phyloP scores from a whole-genome alignment of 2,329 filamentous ascomycete genomes.

The Arthroderma sp. region DNA sequence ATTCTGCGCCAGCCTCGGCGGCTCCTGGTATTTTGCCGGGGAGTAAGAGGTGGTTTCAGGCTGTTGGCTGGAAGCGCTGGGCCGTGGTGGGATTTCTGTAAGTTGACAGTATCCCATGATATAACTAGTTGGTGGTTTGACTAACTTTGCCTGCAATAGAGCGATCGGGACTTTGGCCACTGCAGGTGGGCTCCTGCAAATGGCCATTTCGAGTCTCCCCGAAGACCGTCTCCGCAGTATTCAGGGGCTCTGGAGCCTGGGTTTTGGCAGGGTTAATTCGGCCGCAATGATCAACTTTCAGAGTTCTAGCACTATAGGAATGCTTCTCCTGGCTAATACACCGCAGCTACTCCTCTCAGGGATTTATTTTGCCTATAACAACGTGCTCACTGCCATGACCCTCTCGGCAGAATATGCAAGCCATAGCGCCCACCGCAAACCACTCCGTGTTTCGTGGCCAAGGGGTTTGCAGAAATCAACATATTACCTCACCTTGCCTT shows the following conservation, averaged over 20 bases:
- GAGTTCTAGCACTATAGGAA: background rate
- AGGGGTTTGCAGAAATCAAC: constrained; percentile 28
- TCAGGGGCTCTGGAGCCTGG: constrained; percentile 1
- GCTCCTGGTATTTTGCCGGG: too few species aligned
- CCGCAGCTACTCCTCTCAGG: constrained; percentile 24
- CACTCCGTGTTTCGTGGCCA: constrained; percentile 28
- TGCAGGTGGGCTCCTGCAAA: too few species aligned
- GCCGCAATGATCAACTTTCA: background rate
- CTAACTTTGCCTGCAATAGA: too few species aligned
- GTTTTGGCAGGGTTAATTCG: constrained; percentile 1
- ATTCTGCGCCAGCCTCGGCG: too few species aligned
- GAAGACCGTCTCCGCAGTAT: background rate
- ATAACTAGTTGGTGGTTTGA: too few species aligned
- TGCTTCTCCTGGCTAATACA: constrained; percentile 20
- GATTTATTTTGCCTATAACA: constrained; percentile 25
- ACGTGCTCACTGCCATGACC: constrained; percentile 33
- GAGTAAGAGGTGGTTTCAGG: too few species aligned
- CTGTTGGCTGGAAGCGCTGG: too few species aligned
- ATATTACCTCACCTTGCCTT: constrained; percentile 35
- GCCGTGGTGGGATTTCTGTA: too few species aligned
- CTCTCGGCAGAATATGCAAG: constrained; percentile 36
- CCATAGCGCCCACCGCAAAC: constrained; percentile 26
- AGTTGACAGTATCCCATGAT: too few species aligned
- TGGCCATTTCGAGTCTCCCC: too few species aligned
- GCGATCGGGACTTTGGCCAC: too few species aligned